Conservation (phyloP, 768 basidiomycete species). For the Solioccasus polychromus region DNA sequence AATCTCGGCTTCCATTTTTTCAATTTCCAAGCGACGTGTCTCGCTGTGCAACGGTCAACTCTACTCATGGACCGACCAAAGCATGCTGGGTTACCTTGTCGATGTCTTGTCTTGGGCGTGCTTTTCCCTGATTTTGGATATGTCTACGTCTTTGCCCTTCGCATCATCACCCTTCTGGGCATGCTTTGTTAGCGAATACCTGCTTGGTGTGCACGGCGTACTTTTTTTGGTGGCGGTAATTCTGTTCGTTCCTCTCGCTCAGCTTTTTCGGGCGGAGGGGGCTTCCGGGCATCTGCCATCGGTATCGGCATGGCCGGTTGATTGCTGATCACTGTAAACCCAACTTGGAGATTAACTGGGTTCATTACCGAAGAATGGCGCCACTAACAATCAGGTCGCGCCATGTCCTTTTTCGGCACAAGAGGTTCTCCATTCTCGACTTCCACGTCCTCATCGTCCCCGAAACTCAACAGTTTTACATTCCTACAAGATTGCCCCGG, state of each 20-base stretch:
- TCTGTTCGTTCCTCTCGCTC: conserved; percentile 6
- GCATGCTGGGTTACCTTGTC: conserved; percentile 42
- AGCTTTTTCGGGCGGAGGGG: background rate
- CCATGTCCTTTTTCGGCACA: conserved; percentile 74
- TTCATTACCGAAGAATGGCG: background rate
- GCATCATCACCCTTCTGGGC: conserved; percentile 4
- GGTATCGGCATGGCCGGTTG: conserved; percentile 3
- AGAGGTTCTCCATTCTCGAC: conserved; percentile 53
- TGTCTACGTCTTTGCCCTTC: conserved; percentile 41
- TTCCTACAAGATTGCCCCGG: conserved; percentile 76
- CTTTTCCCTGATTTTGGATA: conserved; percentile 70
- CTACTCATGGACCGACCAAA: too few species aligned
- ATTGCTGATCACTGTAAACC: conserved; percentile 24
- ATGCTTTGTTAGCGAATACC: background rate
- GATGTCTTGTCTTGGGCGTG: conserved; percentile 70
- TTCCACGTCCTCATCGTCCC: conserved; percentile 62
- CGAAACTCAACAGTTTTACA: conserved; percentile 87
- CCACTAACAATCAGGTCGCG: conserved; percentile 76
- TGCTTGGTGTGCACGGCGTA: background rate
- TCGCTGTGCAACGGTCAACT: conserved; percentile 38
- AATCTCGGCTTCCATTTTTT: conserved; percentile 86
- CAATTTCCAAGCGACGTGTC: conserved; percentile 71
- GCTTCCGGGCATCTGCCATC: conserved; percentile 8
- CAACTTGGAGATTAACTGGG: background rate
- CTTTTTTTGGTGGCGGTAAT: conserved; percentile 14